Conservation (phyloP, 208 protist species). For the Kentomonas sorsogonicus region DNA sequence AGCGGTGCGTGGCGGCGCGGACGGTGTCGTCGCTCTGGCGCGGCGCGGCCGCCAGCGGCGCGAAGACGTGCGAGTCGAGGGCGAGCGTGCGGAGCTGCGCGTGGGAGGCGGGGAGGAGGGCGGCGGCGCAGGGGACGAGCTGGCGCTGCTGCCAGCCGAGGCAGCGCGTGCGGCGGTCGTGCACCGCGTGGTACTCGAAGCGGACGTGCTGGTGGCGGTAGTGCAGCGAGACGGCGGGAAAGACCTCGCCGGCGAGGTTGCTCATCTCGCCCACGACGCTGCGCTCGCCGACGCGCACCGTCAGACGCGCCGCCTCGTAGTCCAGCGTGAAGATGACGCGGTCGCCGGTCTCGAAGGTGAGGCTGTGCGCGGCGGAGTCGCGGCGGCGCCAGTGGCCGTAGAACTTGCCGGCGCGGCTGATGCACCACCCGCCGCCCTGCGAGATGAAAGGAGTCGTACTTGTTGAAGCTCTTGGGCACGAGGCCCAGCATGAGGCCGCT, state of each 20-base stretch:
- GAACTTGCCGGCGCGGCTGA: conserved; percentile 90
- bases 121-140: conserved; percentile 48
- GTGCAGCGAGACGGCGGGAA: conserved; percentile 87
- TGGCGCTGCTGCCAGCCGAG: conserved; percentile 66
- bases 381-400: conserved; percentile 90
- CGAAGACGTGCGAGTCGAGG: conserved; percentile 77
- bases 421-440: conserved; percentile 89
- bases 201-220: conserved; percentile 90
- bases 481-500: conserved; percentile 92
- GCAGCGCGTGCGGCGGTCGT: conserved; percentile 46
- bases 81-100: conserved; percentile 43
- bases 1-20: conserved; percentile 54
- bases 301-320: conserved; percentile 82
- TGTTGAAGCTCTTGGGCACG: conserved; percentile 82
- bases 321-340: conserved; percentile 84
- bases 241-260: conserved; percentile 83
- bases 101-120: conserved; percentile 45
- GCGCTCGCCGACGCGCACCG: conserved; percentile 80
- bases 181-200: conserved; percentile 83
- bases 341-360: conserved; percentile 86
- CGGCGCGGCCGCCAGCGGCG: conserved; percentile 41
- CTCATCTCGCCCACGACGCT: conserved; percentile 81
- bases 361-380: conserved; percentile 32
- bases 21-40: conserved; percentile 30
- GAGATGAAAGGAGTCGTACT: conserved; percentile 93